Base-by-base conservation (phyloP, 495 filamentous ascomycete genomes). In the Aspergillus nanangensis region DNA sequence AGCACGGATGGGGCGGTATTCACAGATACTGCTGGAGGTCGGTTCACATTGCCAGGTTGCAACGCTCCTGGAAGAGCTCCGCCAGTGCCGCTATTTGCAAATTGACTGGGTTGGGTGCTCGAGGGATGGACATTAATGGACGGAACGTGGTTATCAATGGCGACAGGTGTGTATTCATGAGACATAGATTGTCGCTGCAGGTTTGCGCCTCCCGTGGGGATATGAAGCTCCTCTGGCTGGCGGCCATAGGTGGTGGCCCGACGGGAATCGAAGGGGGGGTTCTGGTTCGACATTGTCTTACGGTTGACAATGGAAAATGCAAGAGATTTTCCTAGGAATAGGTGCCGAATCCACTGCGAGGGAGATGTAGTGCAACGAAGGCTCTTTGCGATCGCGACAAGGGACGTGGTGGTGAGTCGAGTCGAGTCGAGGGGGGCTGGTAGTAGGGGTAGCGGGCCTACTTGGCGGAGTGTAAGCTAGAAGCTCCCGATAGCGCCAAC, bases 161-260 rank as follows among this genome's bases (percentile, higher is more conserved):
- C 51, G 27, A 68, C 73, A 37, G 74, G 61, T 13, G 69, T 50
- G 58, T 74, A 75, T 39, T 78, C 71, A 27, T 77, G 74, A n/a
- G 76, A 71, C 39, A 74, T 67, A 33, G 69, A 61, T 45, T 81
- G 74, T 39, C 65, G 67, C 22, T 65, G 59, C 33, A 62, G 51
- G 35, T 62, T 65, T 55, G 65, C 62, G 57, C 53, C 73, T 33
- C 76, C 73, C 11, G 84, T 70, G 33, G 83, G 79, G 48, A 92
- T 84, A 66, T 92, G 88, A 55, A 91, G 75, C 70, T 94, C 88
- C 53, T 91, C 88, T 50, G 78, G 72, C 37, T 76, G 71, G 38
- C 81, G 73, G 21, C 62, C 69, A 46, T 74, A 75, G 10, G 66
- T 61, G 31, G 73, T 69, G 38, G 69, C 59, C 53, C 80, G 71